A percentile compares a stretch with the other conserved stretches of the same genome.
Evolutionary conservation across 148 eudicot genomes (phyloP).

Genomic region (Diospyros kaki): DNA sequence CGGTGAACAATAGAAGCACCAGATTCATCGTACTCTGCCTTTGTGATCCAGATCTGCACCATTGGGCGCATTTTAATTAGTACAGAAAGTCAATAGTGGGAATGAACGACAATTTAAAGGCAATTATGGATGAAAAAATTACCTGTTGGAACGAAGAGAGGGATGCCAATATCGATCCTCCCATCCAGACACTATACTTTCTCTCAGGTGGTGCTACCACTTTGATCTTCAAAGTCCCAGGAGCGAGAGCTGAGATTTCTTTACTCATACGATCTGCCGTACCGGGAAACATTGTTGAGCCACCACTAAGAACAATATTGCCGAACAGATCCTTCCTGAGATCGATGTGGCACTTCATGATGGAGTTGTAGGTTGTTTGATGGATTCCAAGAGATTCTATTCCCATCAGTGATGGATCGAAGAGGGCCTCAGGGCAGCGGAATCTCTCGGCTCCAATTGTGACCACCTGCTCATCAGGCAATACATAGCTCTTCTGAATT

Average conservation of each 20-base stretch:
- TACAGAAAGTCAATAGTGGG: background rate
- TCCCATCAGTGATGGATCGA: background rate
- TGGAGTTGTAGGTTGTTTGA: background rate
- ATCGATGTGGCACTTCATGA: background rate
- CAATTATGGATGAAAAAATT: background rate
- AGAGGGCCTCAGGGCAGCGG: background rate
- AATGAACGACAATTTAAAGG: background rate
- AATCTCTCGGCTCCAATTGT: background rate
- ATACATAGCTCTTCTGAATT: background rate
- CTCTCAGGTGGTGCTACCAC: conserved; percentile 1
- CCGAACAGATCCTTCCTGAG: background rate
- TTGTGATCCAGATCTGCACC: background rate
- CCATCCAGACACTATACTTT: background rate
- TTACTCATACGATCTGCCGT: background rate
- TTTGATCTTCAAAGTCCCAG: background rate
- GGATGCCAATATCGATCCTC: background rate
- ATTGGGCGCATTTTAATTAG: background rate
- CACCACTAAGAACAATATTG: background rate
- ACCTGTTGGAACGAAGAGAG: background rate
- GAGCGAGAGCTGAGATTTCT: background rate
- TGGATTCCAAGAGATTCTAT: background rate
- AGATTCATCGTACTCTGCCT: background rate
- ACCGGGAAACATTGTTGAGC: background rate
- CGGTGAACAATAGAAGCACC: background rate
- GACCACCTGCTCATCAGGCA: background rate